Base-by-base conservation (phyloP, 805 yeast genomes). In the Candida ponderosae region DNA sequence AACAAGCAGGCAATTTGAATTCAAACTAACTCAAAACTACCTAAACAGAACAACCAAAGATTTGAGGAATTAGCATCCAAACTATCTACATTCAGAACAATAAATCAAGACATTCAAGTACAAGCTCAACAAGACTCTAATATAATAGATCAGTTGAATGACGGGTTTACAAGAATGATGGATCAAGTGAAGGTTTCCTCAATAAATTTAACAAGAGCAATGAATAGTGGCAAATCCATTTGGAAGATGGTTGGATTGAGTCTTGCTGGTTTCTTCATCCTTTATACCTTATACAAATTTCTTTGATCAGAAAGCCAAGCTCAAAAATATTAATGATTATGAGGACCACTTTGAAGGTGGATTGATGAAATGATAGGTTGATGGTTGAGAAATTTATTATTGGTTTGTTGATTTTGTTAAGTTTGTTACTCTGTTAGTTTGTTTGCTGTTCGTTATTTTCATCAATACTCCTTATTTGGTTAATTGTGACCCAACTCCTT, bases 31-130 rank as follows among this genome's bases (percentile, higher is more conserved):
- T 5, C 18, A 4, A 7, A 11, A 32, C 34, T 40, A 34, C 34
- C 37, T 11, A 18, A 20, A 3, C 13, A 81, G 68, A 83, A 83
- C 58, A 83, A 82, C 52, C 62, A 63, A 28, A 69, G 79, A 42
- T 66, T 82, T 43, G 73, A 80, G 43, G 72, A 69, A 43, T 65
- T 82, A 18, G 84, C 89, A 3, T 66, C 70, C 36, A 82, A 82
- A 53, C 63, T 82, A 29, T 70, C 85, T 2, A 68, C 79, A 1
- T 72, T 82, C 46, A 70, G 84, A 41, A 65, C 66, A 39, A 75
- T 83, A 19, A 81, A 86, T 36, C 72, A 73, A 44, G 90, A 82
- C 41, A 79, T 82, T 28, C 75, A 80, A 46, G 59, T 63, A 38
- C 81, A 77, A 45, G 82, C 90, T 2, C 65, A 69, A 16, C 77